These are phyloP conservation scores for Colletotrichum nymphaeae DNA, from an alignment of 2,329 filamentous ascomycete genomes.

Conservation along the genomic window DNA sequence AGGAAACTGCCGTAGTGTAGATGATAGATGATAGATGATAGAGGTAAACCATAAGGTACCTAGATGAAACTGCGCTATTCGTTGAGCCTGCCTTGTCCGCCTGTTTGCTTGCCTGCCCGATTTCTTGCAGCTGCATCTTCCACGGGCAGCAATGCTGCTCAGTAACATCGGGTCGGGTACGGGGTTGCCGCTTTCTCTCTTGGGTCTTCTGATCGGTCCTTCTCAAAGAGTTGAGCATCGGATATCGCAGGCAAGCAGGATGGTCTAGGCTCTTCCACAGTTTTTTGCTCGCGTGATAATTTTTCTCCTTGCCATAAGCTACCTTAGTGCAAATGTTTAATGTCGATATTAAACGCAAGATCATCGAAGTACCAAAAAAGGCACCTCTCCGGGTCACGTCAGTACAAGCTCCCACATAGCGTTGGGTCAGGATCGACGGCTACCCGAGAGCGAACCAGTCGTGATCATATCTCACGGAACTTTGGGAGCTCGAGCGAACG, in stretches of 20 bases:
- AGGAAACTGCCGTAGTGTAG: too few relatives aligned
- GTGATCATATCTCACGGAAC: not conserved
- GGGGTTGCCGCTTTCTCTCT: not conserved
- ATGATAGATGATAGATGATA: too few relatives aligned
- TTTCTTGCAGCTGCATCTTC: not conserved
- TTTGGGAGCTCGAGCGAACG: not conserved
- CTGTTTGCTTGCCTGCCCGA: too few relatives aligned
- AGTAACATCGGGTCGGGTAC: not conserved
- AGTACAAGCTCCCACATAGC: not conserved
- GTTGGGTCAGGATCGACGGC: not conserved
- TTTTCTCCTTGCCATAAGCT: not conserved
- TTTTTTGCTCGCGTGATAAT: not conserved
- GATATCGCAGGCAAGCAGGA: not conserved
- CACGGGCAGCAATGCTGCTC: not conserved
- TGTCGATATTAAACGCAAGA: too few relatives aligned
- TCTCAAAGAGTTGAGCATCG: too few relatives aligned
- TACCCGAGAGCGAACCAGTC: not conserved
- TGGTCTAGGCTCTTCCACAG: not conserved
- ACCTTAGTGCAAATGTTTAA: too few relatives aligned
- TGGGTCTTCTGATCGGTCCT: not conserved
- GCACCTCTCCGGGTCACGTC: not conserved
- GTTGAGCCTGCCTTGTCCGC: not conserved
- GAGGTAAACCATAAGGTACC: too few relatives aligned
- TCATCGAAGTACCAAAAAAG: not conserved
- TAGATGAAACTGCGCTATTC: not conserved